Conservation (phyloP, 768 basidiomycete genomes). For the Strobilomyces echinocephalus region DNA sequence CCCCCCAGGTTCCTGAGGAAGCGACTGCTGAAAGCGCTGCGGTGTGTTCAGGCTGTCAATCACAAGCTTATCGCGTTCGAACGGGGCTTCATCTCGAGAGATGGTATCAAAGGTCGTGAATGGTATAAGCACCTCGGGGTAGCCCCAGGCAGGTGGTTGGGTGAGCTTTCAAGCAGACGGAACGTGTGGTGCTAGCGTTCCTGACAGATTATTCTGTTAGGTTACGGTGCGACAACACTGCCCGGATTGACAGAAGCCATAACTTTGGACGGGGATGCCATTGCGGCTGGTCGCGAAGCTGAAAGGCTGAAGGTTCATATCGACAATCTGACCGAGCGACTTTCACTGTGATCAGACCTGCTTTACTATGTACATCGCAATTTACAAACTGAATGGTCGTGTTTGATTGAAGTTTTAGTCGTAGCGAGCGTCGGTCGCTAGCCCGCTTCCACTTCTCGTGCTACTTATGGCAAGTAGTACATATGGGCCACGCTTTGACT, state of each 20-base stretch:
- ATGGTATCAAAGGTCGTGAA: slow-evolving; percentile 73
- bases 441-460: too few species aligned
- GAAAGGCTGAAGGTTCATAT: slow-evolving; percentile 52
- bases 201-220: slow-evolving; percentile 30
- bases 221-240: slow-evolving; percentile 83
- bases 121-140: slow-evolving; percentile 92
- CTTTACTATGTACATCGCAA: not conserved
- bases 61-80: slow-evolving; percentile 68
- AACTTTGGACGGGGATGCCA: slow-evolving; percentile 59
- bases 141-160: slow-evolving; percentile 85
- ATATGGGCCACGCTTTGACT: too few species aligned
- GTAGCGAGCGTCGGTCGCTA: not conserved
- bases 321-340: slow-evolving; percentile 40
- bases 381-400: not conserved
- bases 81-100: slow-evolving; percentile 77
- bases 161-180: slow-evolving; percentile 34
- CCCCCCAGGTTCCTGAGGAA: slow-evolving; percentile 16
- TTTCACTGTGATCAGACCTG: slow-evolving; percentile 14
- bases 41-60: slow-evolving; percentile 59
- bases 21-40: slow-evolving; percentile 52
- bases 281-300: slow-evolving; percentile 61
- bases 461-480: too few species aligned
- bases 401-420: not conserved
- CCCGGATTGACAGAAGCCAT: slow-evolving; percentile 81
- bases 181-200: not conserved